Percentiles rank a stretch among this genome's conserved stretches.
Evolutionary conservation across 148 eudicot species (phyloP).

Genomic region (Rhododendron griersonianum): DNA sequence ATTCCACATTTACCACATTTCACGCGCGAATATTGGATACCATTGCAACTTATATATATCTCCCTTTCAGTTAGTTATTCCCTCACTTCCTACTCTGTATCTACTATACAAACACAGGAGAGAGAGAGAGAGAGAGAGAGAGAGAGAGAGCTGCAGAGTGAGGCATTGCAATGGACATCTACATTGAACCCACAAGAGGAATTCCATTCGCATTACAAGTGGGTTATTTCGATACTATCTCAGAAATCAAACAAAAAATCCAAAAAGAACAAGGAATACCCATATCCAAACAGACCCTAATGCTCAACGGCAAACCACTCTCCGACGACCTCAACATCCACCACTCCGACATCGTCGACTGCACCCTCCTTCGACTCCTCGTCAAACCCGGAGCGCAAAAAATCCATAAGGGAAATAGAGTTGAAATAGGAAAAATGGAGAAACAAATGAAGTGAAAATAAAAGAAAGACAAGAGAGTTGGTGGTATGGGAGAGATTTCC

Average conservation of each 20-base stretch:
- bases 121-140: neutral
- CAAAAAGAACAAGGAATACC: conserved; percentile 51
- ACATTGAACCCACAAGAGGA: neutral
- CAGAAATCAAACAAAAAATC: conserved; percentile 61
- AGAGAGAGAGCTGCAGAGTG: neutral
- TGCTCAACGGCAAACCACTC: conserved; percentile 52
- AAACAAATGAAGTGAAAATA: too few relatives aligned
- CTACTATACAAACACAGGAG: too few relatives aligned
- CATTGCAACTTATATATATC: neutral
- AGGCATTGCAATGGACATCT: neutral
- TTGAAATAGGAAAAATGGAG: too few relatives aligned
- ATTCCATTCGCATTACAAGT: neutral
- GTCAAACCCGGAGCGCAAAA: conserved; percentile 10
- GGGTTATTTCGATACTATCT: neutral
- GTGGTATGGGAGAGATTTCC: too few relatives aligned
- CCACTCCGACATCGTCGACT: conserved; percentile 14
- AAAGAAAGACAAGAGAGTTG: too few relatives aligned
- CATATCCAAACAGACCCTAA: conserved; percentile 44
- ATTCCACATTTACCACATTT: too few relatives aligned
- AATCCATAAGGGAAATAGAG: conserved; percentile 1
- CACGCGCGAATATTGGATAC: neutral
- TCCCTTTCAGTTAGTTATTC: neutral
- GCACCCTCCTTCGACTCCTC: neutral
- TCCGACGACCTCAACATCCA: conserved; percentile 45
- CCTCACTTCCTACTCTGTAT: neutral